Percentiles rank a stretch among this genome's conserved stretches.
Conservation (phyloP, 805 yeast genomes). For the Vanderwaltozyma verrucispora region DNA sequence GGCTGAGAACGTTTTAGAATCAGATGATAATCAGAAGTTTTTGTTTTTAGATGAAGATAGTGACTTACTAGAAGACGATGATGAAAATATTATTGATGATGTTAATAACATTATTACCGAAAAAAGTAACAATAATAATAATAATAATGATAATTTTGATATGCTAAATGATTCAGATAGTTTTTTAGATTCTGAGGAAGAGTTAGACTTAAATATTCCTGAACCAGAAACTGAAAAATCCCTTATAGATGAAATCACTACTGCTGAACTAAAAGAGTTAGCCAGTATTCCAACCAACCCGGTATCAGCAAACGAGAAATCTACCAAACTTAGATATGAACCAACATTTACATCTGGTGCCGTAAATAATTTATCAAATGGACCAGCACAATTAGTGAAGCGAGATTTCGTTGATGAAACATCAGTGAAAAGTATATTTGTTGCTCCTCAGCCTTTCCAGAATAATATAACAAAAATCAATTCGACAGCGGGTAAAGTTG, state of each 20-base stretch:
- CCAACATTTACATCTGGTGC: not conserved
- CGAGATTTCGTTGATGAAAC: no score
- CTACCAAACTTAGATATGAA: not conserved
- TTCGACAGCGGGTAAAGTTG: constrained; percentile 6
- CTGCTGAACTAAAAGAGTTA: no score
- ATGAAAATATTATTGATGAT: no score
- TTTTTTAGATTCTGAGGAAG: constrained; percentile 25
- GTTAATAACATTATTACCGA: no score
- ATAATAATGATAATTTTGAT: not conserved
- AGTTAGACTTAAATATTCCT: constrained; percentile 1
- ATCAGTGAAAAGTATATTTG: constrained; percentile 5
- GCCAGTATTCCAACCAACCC: no score
- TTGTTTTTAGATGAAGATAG: constrained; percentile 34
- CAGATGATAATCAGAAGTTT: constrained; percentile 11
- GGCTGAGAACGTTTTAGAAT: no score
- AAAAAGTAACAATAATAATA: no score
- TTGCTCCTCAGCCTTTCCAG: constrained; percentile 10
- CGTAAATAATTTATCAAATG: no score
- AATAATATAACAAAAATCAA: constrained; percentile 5
- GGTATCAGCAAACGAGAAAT: no score
- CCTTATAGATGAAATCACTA: no score
- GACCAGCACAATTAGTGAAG: no score
- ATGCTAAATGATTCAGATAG: constrained; percentile 14
- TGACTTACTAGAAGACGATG: constrained; percentile 22
- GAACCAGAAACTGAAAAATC: not conserved